A percentile compares a stretch with the other conserved stretches of the same genome.
These are phyloP conservation scores for Citrus australasica DNA, from an alignment of 345 rosid genomes.

Conservation along the genomic window DNA sequence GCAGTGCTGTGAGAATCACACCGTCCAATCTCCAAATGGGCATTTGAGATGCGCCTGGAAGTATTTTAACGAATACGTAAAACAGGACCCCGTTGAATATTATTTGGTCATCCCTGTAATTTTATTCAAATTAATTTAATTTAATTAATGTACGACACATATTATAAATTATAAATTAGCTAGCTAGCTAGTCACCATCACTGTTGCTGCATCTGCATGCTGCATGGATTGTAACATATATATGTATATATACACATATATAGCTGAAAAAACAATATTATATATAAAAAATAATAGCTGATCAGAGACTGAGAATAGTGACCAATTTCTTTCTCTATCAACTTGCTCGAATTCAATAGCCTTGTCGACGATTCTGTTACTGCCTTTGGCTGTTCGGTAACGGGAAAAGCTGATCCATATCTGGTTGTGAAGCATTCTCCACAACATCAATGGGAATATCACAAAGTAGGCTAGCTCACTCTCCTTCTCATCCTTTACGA, in stretches of 20 bases:
- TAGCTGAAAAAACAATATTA: too few species aligned
- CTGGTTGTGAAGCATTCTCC: constrained; percentile 66
- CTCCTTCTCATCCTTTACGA: constrained; percentile 23
- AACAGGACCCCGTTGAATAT: constrained; percentile 49
- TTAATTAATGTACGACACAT: too few species aligned
- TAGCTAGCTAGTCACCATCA: too few species aligned
- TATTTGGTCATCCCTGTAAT: constrained; percentile 72
- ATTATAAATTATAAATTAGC: too few species aligned
- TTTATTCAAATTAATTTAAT: too few species aligned
- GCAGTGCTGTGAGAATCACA: constrained; percentile 30
- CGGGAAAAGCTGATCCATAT: constrained; percentile 67
- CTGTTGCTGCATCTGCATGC: too few species aligned
- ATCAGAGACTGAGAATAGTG: too few species aligned
- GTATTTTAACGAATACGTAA: constrained; percentile 12
- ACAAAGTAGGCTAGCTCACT: constrained; percentile 34
- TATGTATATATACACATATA: too few species aligned
- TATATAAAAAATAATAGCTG: too few species aligned
- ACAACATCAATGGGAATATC: constrained; percentile 38
- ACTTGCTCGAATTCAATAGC: constrained; percentile 79
- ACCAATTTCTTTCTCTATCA: constrained; percentile 64
- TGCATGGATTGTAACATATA: too few species aligned
- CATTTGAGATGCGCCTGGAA: constrained; percentile 32
- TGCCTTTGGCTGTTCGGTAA: constrained; percentile 56
- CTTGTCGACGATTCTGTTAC: constrained; percentile 52
- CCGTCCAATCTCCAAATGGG: constrained; percentile 70